A percentile compares a stretch with the other conserved stretches of the same genome.
phyloP scores from a whole-genome alignment of 768 basidiomycete species.

The Boletus coccyginus region DNA sequence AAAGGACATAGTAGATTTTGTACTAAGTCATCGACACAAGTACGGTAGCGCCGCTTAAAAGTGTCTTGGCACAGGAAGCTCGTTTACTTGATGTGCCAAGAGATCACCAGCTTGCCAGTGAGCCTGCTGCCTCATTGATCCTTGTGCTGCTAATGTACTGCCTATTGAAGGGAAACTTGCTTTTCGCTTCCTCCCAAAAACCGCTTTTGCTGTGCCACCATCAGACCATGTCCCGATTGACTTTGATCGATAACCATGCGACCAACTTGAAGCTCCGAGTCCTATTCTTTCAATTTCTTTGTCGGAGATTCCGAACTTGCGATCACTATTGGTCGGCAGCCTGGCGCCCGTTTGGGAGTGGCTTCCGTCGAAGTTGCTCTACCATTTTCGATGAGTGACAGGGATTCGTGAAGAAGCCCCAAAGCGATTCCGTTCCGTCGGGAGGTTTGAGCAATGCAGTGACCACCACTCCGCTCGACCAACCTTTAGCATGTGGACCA shows the following conservation, averaged over 20 bases:
- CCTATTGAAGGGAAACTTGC: too few relatives aligned
- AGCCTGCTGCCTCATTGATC: too few relatives aligned
- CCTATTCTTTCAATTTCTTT: too few relatives aligned
- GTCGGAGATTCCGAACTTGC: not conserved
- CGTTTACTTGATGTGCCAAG: conserved; percentile 3
- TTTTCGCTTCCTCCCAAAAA: not conserved
- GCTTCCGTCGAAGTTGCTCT: not conserved
- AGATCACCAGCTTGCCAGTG: not conserved
- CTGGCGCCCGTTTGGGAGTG: not conserved
- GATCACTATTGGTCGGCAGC: not conserved
- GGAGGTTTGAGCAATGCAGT: not conserved
- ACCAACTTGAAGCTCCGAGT: not conserved
- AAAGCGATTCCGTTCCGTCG: not conserved
- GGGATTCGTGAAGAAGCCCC: not conserved
- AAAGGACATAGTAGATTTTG: too few relatives aligned
- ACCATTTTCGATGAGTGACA: not conserved
- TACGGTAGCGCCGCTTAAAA: too few relatives aligned
- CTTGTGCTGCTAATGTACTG: too few relatives aligned
- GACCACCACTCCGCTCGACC: not conserved
- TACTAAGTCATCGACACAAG: too few relatives aligned
- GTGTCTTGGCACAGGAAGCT: not conserved
- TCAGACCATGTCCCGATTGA: not conserved
- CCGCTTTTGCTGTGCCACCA: conserved; percentile 6
- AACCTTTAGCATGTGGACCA: not conserved
- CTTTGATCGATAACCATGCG: not conserved